A percentile compares a stretch with the other conserved stretches of the same genome.
Evolutionary conservation across 441 rosid species (phyloP).

Genomic region (Capsella rubella): DNA sequence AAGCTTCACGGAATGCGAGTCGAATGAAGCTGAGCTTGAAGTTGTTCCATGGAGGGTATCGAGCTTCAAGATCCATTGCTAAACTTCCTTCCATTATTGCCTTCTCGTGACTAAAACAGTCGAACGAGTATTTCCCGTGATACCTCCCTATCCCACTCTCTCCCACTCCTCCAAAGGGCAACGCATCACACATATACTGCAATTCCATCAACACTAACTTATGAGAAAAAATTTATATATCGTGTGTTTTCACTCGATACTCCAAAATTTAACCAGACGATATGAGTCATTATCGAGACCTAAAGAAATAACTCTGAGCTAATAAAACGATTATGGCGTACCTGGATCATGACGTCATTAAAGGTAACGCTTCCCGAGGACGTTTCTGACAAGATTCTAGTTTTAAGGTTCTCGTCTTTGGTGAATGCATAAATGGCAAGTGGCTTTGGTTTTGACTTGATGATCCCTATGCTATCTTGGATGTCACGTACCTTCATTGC

Average conservation of each 20-base stretch:
- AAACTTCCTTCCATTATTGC: constrained; percentile 67
- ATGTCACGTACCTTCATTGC: constrained; percentile 66
- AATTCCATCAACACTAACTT: constrained; percentile 20
- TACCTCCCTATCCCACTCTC: constrained; percentile 86
- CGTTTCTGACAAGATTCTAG: constrained; percentile 63
- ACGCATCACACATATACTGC: constrained; percentile 68
- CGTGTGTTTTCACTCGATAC: not conserved
- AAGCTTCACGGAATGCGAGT: constrained; percentile 59
- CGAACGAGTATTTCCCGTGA: constrained; percentile 92
- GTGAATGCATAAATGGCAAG: constrained; percentile 83
- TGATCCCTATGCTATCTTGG: constrained; percentile 72
- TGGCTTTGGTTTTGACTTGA: constrained; percentile 79
- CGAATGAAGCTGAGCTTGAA: constrained; percentile 71
- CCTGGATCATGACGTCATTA: constrained; percentile 78
- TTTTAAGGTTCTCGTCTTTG: constrained; percentile 67
- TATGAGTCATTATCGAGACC: not conserved
- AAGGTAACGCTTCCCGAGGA: constrained; percentile 80
- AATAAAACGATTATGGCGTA: constrained; percentile 15
- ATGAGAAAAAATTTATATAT: not conserved
- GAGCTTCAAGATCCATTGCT: constrained; percentile 65
- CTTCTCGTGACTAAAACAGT: constrained; percentile 93
- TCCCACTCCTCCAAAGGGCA: constrained; percentile 94
- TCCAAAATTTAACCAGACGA: not conserved
- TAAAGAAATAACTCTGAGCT: not conserved
- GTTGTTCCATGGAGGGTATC: constrained; percentile 86